Percentiles rank a stretch among this genome's conserved stretches.
Evolutionary conservation across 2,329 filamentous ascomycete genomes (phyloP).

Genomic region (Aspergillus candidus): DNA sequence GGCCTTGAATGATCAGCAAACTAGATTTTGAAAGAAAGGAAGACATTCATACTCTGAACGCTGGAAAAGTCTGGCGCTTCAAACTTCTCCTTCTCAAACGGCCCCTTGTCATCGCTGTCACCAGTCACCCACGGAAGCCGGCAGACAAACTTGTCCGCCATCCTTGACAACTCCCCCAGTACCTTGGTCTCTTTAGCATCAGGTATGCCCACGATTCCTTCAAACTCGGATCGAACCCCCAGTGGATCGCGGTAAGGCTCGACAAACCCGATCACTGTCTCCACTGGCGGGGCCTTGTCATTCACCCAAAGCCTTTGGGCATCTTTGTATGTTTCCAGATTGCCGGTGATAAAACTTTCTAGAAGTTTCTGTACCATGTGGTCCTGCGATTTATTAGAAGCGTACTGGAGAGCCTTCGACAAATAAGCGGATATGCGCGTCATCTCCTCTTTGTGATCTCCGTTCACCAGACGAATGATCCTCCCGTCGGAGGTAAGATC

Average conservation of each 20-base stretch:
- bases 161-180: constrained; percentile 10
- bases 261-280: constrained; percentile 50
- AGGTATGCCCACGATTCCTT: constrained; percentile 39
- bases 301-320: constrained; percentile 50
- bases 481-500: background rate
- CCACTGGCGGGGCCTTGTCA: constrained; percentile 48
- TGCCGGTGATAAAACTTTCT: constrained; percentile 42
- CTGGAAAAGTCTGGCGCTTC: constrained; percentile 17
- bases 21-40: background rate
- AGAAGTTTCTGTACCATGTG: constrained; percentile 3
- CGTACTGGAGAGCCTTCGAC: constrained; percentile 1
- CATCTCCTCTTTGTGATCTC: constrained; percentile 12
- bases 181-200: constrained; percentile 18
- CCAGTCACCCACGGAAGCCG: constrained; percentile 24
- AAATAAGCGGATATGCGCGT: constrained; percentile 1
- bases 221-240: constrained; percentile 50
- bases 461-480: constrained; percentile 2
- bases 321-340: constrained; percentile 45
- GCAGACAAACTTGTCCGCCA: constrained; percentile 6
- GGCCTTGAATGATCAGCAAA: constrained; percentile 22
- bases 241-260: constrained; percentile 52
- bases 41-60: constrained; percentile 6
- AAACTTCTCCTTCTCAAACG: constrained; percentile 18
- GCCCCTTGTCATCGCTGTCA: constrained; percentile 35
- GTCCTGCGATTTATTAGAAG: constrained; percentile 1